phyloP scores from a whole-genome alignment of 106 monocot genomes.

The Allium cepa region DNA sequence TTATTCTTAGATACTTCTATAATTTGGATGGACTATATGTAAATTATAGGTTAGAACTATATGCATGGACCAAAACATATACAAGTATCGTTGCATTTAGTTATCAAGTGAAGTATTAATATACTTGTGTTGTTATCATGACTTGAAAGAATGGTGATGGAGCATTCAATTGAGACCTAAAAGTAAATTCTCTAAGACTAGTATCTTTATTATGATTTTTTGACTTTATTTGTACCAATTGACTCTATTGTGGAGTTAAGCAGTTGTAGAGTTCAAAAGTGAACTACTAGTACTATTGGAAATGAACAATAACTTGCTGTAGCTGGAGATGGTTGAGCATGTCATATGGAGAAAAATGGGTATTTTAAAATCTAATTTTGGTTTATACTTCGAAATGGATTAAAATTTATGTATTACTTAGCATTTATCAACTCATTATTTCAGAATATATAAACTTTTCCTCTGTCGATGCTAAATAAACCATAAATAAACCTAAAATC shows the following conservation, averaged over 20 bases:
- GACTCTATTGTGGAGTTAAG: background rate
- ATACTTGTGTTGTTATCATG: constrained; percentile 26
- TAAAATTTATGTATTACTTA: too few relatives aligned
- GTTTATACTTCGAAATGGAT: too few relatives aligned
- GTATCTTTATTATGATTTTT: constrained; percentile 20
- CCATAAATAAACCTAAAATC: too few relatives aligned
- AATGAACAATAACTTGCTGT: constrained; percentile 34
- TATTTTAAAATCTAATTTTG: background rate
- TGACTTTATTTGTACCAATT: constrained; percentile 13
- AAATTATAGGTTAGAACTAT: background rate
- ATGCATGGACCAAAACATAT: background rate
- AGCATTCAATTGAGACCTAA: constrained; percentile 30
- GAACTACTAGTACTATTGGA: constrained; percentile 5
- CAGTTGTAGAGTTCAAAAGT: background rate
- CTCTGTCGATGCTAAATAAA: too few relatives aligned
- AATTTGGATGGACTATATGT: constrained; percentile 16
- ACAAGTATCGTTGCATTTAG: too few relatives aligned
- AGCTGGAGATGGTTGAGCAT: constrained; percentile 55
- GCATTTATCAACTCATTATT: too few relatives aligned
- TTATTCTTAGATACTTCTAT: constrained; percentile 19
- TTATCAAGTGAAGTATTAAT: too few relatives aligned
- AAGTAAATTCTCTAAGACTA: constrained; percentile 30
- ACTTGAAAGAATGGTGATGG: constrained; percentile 21
- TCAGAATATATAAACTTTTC: too few relatives aligned
- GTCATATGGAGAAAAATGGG: background rate